A percentile compares a stretch with the other conserved stretches of the same genome.
Conservation (phyloP, 163 green algal genomes). For the Dunaliella salina region DNA sequence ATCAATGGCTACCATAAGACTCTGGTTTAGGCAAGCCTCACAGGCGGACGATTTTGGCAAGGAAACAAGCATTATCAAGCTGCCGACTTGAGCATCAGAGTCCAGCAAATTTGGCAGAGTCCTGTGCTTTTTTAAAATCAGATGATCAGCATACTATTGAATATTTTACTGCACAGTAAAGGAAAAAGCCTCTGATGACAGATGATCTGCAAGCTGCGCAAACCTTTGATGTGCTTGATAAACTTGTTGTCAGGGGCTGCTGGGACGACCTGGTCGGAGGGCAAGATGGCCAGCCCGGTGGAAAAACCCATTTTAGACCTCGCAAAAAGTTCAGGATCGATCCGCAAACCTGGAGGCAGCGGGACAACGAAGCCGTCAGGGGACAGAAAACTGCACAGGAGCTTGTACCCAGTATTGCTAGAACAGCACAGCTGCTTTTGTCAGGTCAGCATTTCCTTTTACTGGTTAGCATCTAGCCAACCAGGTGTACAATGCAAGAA, state of each 20-base stretch:
- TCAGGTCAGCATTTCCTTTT: background rate
- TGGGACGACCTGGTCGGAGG: constrained; percentile 39
- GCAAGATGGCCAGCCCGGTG: constrained; percentile 35
- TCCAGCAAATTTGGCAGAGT: no score
- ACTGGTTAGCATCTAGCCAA: no score
- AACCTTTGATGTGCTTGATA: constrained; percentile 25
- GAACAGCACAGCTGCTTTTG: no score
- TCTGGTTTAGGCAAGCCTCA: no score
- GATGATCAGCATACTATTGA: background rate
- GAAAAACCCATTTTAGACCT: constrained; percentile 79
- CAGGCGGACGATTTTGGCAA: background rate
- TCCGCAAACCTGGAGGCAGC: constrained; percentile 64
- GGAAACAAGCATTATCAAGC: background rate
- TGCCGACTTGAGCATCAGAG: background rate
- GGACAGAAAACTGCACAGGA: background rate
- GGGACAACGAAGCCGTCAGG: background rate
- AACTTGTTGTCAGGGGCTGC: constrained; percentile 26
- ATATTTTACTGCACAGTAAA: background rate
- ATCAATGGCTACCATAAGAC: no score
- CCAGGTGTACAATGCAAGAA: no score
- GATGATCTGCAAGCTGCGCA: background rate
- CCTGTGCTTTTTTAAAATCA: background rate
- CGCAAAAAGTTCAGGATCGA: constrained; percentile 78
- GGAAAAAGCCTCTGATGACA: background rate
- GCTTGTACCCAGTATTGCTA: background rate